Conservation (phyloP, 2,329 filamentous ascomycete species). For the Trichoderma citrinoviride region DNA sequence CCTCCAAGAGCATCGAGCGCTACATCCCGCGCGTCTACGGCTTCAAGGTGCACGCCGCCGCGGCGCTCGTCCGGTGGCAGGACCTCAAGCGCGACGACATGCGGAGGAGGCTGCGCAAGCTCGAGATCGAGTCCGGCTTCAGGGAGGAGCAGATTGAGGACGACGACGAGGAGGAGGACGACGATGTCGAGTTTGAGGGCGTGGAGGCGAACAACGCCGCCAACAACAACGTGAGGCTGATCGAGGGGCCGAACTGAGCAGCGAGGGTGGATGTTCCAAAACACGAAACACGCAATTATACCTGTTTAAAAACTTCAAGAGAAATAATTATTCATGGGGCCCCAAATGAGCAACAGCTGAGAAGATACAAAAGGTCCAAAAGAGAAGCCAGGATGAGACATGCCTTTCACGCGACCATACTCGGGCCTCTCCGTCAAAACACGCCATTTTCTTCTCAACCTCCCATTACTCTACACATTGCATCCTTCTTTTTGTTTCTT, state of each 20-base stretch:
- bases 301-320: neutral
- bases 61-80: conserved; percentile 89
- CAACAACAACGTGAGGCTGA: conserved; percentile 27
- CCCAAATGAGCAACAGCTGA: neutral
- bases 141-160: conserved; percentile 63
- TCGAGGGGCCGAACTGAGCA: conserved; percentile 28
- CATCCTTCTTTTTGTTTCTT: neutral
- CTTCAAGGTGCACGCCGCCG: conserved; percentile 90
- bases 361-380: neutral
- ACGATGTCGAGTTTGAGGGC: conserved; percentile 45
- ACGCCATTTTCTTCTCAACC: too few species aligned
- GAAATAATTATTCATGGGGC: neutral
- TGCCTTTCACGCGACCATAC: neutral
- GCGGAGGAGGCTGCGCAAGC: conserved; percentile 68
- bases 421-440: neutral
- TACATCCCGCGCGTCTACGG: conserved; percentile 92
- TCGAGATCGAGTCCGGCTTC: conserved; percentile 77
- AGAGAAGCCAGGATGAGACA: neutral
- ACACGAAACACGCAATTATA: neutral
- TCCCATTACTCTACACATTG: neutral
- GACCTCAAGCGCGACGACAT: conserved; percentile 76
- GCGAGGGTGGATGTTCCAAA: neutral
- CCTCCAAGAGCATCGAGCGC: conserved; percentile 77
- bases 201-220: conserved; percentile 30
- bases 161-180: conserved; percentile 61